Evolutionary conservation across 2,329 filamentous ascomycete species (phyloP).

Genomic region (Monilinia polystroma): DNA sequence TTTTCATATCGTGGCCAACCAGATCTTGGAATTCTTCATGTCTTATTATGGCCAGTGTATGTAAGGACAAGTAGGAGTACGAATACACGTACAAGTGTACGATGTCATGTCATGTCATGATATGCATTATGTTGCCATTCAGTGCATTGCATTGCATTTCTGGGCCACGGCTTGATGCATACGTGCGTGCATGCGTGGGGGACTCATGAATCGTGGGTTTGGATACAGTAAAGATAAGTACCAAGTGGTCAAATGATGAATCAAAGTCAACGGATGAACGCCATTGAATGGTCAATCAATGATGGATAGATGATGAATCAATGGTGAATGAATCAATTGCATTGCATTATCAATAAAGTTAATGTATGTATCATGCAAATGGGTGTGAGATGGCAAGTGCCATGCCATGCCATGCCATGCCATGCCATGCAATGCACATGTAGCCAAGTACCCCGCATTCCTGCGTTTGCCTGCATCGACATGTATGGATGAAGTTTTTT

Average conservation of each 20-base stretch:
- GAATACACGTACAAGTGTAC: neutral
- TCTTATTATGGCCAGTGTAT: neutral
- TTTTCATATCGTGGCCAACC: too few relatives aligned
- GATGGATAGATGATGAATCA: too few relatives aligned
- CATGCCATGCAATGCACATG: neutral
- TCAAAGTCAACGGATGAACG: neutral
- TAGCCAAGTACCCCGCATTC: neutral
- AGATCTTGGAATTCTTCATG: neutral
- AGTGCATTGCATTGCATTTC: neutral
- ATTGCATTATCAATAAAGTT: neutral
- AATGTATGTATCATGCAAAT: neutral
- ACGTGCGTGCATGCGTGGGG: neutral
- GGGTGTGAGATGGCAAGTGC: conserved; percentile 1
- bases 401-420: neutral
- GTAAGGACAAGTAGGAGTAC: neutral
- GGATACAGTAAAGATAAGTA: neutral
- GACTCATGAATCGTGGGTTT: neutral
- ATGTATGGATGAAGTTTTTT: neutral
- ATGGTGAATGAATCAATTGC: neutral
- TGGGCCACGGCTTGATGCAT: neutral
- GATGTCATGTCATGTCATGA: neutral
- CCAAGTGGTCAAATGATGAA: neutral
- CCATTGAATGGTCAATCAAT: too few relatives aligned
- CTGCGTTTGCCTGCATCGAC: neutral
- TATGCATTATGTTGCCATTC: neutral